phyloP scores from a whole-genome alignment of 257 asterid species.

The Cordia subcordata region DNA sequence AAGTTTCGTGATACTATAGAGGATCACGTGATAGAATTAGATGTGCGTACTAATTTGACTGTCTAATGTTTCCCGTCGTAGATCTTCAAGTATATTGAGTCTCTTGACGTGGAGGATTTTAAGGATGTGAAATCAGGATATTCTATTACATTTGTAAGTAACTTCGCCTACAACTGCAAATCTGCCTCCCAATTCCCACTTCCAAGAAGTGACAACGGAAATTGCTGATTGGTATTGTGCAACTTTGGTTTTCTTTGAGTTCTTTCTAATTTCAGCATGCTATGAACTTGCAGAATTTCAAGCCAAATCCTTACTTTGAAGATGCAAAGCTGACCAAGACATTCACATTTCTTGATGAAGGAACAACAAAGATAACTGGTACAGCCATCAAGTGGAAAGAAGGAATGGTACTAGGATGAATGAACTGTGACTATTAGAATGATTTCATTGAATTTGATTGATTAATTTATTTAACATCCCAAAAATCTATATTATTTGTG shows the following conservation, averaged over 20 bases:
- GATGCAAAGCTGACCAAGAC: conserved; percentile 45
- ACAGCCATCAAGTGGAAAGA: conserved; percentile 53
- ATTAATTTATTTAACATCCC: too few species aligned
- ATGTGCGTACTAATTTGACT: background rate
- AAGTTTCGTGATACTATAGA: background rate
- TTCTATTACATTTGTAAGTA: conserved; percentile 52
- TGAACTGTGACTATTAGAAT: background rate
- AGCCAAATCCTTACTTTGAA: conserved; percentile 48
- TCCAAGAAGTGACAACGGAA: background rate
- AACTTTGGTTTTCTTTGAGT: background rate
- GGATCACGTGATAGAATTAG: background rate
- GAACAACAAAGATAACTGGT: conserved; percentile 41
- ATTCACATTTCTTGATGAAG: conserved; percentile 39
- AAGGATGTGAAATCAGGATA: conserved; percentile 45
- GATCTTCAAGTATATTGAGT: conserved; percentile 47
- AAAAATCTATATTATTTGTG: too few species aligned
- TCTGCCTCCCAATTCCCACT: background rate
- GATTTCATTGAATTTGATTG: too few species aligned
- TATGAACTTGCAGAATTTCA: conserved; percentile 44
- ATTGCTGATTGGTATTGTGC: background rate
- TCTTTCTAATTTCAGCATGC: background rate
- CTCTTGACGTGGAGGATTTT: conserved; percentile 55
- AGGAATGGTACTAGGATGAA: conserved; percentile 43
- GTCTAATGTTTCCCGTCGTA: conserved; percentile 9
- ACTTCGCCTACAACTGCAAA: background rate